Conservation (phyloP, 2,329 filamentous ascomycete species). For the Trichoderma arundinaceum region DNA sequence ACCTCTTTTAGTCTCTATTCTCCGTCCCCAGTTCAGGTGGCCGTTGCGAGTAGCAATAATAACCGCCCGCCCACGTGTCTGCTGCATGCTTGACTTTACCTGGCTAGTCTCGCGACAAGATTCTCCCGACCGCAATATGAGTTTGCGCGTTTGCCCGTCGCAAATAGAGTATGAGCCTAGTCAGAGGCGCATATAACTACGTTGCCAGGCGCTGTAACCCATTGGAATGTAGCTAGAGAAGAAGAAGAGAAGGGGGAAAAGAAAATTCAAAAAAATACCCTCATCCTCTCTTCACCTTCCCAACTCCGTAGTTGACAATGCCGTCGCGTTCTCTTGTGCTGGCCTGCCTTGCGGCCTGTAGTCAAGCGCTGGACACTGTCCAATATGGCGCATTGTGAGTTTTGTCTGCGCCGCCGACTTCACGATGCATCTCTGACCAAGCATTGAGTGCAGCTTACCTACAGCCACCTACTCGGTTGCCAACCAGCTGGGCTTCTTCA, state of each 20-base stretch:
- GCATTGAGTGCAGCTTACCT: background rate
- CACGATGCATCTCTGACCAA: background rate
- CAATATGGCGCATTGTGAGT: conserved; percentile 26
- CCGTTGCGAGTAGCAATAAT: background rate
- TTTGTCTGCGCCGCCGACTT: background rate
- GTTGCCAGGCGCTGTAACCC: background rate
- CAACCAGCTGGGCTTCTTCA: conserved; percentile 22
- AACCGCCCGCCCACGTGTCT: conserved; percentile 2
- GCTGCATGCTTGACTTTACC: background rate
- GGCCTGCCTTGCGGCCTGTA: conserved; percentile 5
- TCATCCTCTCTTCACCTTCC: background rate
- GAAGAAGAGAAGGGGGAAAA: background rate
- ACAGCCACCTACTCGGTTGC: conserved; percentile 22
- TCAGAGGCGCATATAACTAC: conserved; percentile 4
- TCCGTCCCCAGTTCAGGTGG: conserved; percentile 1
- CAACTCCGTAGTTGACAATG: background rate
- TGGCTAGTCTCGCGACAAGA: conserved; percentile 4
- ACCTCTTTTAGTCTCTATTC: background rate
- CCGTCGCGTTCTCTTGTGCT: background rate
- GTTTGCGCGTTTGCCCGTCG: background rate
- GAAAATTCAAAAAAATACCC: background rate
- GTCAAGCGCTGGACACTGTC: conserved; percentile 15
- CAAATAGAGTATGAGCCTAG: background rate
- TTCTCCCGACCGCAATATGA: background rate
- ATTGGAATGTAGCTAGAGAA: background rate